These are phyloP conservation scores for Abrus pulchellus DNA, from an alignment of 306 rosid species.

Conservation along the genomic window DNA sequence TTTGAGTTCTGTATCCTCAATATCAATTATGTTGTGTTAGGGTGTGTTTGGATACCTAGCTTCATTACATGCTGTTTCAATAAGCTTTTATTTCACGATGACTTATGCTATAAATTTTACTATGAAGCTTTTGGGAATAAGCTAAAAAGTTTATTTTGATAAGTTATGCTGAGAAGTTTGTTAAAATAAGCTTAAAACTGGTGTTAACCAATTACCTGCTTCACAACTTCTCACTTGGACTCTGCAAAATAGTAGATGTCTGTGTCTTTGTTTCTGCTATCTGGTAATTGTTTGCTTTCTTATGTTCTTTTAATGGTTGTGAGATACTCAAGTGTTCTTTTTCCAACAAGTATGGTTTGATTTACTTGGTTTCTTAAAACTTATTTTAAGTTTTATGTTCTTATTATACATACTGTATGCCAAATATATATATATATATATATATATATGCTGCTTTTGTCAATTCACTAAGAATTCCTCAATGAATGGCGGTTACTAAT, in stretches of 20 bases:
- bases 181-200: no score
- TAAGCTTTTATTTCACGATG: no score
- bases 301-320: neutral
- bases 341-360: neutral
- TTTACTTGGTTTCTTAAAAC: slow-evolving; percentile 15
- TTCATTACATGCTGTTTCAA: no score
- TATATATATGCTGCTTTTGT: neutral
- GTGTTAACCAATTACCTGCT: neutral
- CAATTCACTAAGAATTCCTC: slow-evolving; percentile 2
- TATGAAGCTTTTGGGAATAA: no score
- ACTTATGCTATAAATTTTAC: no score
- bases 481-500: slow-evolving; percentile 9
- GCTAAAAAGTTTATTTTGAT: no score
- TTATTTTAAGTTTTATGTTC: neutral
- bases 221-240: slow-evolving; percentile 13
- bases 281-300: slow-evolving; percentile 35
- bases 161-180: no score
- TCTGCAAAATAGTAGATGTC: neutral
- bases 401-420: neutral
- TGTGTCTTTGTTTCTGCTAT: slow-evolving; percentile 20
- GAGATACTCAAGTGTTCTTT: slow-evolving; percentile 1
- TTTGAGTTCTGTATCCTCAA: slow-evolving; percentile 2
- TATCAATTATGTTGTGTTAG: neutral
- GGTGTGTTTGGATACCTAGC: no score
- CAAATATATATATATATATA: neutral